Evolutionary conservation across 1,139 yeast species (phyloP).

Genomic region (Pichia sp.): DNA sequence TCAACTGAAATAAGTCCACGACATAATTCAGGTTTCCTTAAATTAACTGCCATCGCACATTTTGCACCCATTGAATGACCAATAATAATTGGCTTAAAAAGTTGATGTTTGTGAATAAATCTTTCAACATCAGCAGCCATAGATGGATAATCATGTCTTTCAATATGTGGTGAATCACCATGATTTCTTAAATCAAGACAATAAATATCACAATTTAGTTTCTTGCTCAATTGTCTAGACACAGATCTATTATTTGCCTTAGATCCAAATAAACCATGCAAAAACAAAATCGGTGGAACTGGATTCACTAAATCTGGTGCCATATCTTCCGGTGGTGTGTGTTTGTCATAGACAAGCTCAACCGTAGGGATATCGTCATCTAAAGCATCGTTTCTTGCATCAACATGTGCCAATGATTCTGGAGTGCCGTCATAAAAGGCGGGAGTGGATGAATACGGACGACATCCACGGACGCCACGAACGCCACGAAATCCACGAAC

Average conservation of each 20-base stretch:
- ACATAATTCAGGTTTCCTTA: constrained; percentile 61
- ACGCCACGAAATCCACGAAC: no score
- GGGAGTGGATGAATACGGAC: no score
- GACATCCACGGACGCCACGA: no score
- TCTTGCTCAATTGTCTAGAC: constrained; percentile 34
- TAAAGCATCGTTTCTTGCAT: constrained; percentile 15
- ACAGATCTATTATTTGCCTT: constrained; percentile 73
- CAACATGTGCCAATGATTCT: no score
- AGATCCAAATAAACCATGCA: constrained; percentile 90
- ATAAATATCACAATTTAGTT: constrained; percentile 45
- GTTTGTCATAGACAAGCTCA: constrained; percentile 39
- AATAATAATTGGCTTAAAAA: constrained; percentile 56
- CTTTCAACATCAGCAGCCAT: constrained; percentile 79
- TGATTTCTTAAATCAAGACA: constrained; percentile 84
- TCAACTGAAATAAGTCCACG: constrained; percentile 73
- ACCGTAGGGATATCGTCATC: constrained; percentile 36
- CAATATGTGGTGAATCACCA: constrained; percentile 78
- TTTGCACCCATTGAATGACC: constrained; percentile 99
- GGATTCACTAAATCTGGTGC: no score
- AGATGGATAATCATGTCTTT: constrained; percentile 69
- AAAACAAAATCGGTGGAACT: constrained; percentile 57
- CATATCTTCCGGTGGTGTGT: constrained; percentile 28
- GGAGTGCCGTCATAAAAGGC: no score
- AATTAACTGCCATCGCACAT: constrained; percentile 80
- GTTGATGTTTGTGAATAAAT: constrained; percentile 47